phyloP scores from a whole-genome alignment of 225 moss, liverwort and hornwort genomes.

The Antitrichia curtipendula region DNA sequence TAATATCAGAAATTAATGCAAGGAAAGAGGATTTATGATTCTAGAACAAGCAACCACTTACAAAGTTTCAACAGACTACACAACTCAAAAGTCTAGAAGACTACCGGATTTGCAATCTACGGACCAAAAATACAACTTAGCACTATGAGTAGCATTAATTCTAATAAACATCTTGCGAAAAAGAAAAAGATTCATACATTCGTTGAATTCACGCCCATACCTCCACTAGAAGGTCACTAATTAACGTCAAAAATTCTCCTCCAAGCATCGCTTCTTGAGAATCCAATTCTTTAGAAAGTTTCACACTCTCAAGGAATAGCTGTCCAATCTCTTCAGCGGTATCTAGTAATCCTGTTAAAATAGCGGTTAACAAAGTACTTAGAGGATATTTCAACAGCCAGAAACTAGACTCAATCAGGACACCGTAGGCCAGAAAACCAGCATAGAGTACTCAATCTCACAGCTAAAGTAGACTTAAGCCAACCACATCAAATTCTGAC shows the following conservation, averaged over 20 bases:
- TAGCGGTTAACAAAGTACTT: background rate
- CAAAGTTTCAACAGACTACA: background rate
- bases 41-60: background rate
- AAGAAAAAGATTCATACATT: background rate
- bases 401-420: background rate
- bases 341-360: slow-evolving; percentile 36
- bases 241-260: slow-evolving; percentile 78
- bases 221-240: slow-evolving; percentile 68
- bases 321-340: slow-evolving; percentile 46
- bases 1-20: background rate
- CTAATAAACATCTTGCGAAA: background rate
- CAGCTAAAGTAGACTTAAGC: background rate
- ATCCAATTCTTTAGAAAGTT: slow-evolving; percentile 62
- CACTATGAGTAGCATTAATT: background rate
- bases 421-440: background rate
- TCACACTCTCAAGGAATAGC: slow-evolving; percentile 72
- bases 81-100: background rate
- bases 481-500: background rate
- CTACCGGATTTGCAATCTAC: background rate
- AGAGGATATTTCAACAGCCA: background rate
- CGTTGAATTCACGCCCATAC: slow-evolving; percentile 10
- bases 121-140: background rate
- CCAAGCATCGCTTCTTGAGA: slow-evolving; percentile 94
- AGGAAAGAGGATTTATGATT: background rate
- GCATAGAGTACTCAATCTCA: background rate